Base-by-base conservation (phyloP, 2,329 filamentous ascomycete species). In the Fusarium sp. region DNA sequence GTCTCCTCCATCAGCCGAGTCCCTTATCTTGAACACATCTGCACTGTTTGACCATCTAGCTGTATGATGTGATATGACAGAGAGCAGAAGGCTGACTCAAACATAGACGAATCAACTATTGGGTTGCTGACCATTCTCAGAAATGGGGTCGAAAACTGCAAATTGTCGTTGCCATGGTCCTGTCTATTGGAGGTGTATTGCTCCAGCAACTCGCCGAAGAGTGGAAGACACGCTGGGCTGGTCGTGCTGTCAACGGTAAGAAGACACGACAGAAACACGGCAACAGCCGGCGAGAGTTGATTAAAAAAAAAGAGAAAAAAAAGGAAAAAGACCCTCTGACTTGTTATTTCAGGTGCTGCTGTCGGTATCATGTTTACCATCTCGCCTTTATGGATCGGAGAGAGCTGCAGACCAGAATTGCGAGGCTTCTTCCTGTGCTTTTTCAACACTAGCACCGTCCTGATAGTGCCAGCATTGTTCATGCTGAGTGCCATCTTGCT, bases 401-500 rank as follows among this genome's bases (percentile, higher is more conserved):
- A 78, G 59, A 76, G 64, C 7, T 71, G 67, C 35, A 68, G 75
- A 1, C 75, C 75, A 0, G 76, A 78, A 40, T 69, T 77, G 7
- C 70, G 76, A 8, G 76, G 76, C 5, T 74, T 77, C 48, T 77
- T 73, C 49, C 74, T 77, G 12, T 77, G 75, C 61, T 70, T 78
- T 60, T 71, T 73, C 59, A 78, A 78, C 58, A 72, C 70, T 7
- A 73, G 69, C 32, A 77, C 77, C 50, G 74, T 78, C n/a, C 19
- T 19, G 19, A 19, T 19, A 19, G 19, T 19, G 19, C 19, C 19
- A 19, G 19, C 19, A 19, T 19, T 19, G 19, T 19, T 19, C 19
- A 19, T 19, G 19, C 19, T 19, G 19, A 19, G 19, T 19, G 19
- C 19, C 19, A 19, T 19, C 19, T 19, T 19, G 19, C 19, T 19